Base-by-base conservation (phyloP, 768 basidiomycete species). In the Trametes coccinea region DNA sequence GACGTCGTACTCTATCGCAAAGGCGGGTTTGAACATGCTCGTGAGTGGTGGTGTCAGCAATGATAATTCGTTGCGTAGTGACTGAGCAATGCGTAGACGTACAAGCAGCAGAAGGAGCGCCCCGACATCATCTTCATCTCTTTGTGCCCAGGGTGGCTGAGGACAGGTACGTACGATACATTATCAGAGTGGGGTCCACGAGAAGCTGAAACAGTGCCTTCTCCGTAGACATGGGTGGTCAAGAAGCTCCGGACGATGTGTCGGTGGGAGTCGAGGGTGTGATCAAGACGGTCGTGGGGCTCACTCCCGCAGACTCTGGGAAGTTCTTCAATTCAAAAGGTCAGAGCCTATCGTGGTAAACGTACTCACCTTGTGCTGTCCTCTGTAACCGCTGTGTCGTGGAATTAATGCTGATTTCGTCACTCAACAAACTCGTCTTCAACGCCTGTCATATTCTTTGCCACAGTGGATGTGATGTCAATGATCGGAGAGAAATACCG, bases 91-190 rank as follows among this genome's bases (percentile, higher is more conserved):
- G 34, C 34, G 6, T 31, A 67, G 66, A 67, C 66, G 27, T 61
- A 59, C 60, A 67, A 67, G 58, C 62, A 64, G 30, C 46, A 57
- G 13, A 41, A 39, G 22, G 50, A 56, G 33, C 53, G 63, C 4
- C 62, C 62, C 2, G 66, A 67, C 46, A 37, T 67, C 14, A 56
- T 52, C 5, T 34, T 54, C 22, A 56, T 67, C 33, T 30, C 43
- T 11, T 4, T 67, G 4, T 63, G 62, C 47, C 66, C 66, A 2
- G 66, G 66, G 0, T 64, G 62, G 62, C 43, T 67, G 31, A 60
- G 60, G 57, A 67, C 66, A 6, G 63, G 63, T 60, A 37, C 11
- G 34, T 11, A 37, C 34, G 6, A 37, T 6, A 5, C 34, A 37
- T 37, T 37, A 11, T 11, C 34, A 37, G 6, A 11, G 34, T 37